Evolutionary conservation across 371 early-diverging fungal genomes (phyloP), one percentile per base, ranked within the genome.

Genomic region (Actinomortierella ambigua): DNA sequence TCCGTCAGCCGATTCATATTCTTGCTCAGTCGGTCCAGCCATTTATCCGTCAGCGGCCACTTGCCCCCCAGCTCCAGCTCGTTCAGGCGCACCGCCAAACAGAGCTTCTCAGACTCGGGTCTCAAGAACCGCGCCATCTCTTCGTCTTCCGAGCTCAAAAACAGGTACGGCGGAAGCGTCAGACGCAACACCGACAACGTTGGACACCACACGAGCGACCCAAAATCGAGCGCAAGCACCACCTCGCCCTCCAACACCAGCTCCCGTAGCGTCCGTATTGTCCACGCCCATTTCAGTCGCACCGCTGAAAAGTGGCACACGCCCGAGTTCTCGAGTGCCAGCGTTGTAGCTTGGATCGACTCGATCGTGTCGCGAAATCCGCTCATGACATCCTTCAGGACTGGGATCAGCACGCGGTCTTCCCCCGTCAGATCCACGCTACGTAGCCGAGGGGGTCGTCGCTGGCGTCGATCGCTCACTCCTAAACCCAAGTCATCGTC

Each of bases 211-310:
- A 18, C 7, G 17, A 73, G 59, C 11, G 57, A 50, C 44, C 51
- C 44, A 34, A 73, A 50, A 27, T 73, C 61, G 40, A 73, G 66
- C 17, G 67, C 54, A 7, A 63, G 41, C 0, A 61, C 67, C 2
- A 61, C 63, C 51, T 73, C 75, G 27, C 75, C 75, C 18, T 66
- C 75, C 34, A 73, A 47, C n/a, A 66, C 75, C 26, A 73, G 20
- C 2, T 51, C 49, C 3, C 61, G 18, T 3, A 73, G 60, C 14
- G 56, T 60, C 0, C 60, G 15, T 43, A 73, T 20, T 15, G 55
- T 55, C 67, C 75, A 73, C 1, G 57, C 49, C 75, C 75, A 73
- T 13, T 29, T 59, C 20, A 73, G 50, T 8, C 48, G 11, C 40
- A 39, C 7, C 18, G 15, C 11, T 29, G 34, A 18, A 20, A 20